Evolutionary conservation across 129 eudicot species (phyloP).

Genomic region (Pittosporum tobira): DNA sequence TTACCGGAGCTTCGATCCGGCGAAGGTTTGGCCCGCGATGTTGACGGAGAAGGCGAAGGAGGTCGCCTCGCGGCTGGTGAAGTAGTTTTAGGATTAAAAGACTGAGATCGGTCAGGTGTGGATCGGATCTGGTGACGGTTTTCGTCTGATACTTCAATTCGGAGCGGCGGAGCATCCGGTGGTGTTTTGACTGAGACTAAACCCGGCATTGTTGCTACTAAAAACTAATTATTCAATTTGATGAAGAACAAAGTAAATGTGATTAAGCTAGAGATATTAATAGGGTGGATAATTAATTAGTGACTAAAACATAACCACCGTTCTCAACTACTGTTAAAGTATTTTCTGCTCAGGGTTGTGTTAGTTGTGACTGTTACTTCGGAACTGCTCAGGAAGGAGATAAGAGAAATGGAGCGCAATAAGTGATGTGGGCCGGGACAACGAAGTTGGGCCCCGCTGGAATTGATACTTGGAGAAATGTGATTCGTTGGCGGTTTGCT

Average conservation of each 20-base stretch:
- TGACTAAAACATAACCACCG: not conserved
- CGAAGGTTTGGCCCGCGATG: slow-evolving; percentile 89
- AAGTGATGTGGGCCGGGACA: too few relatives aligned
- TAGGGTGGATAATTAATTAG: not conserved
- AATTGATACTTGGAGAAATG: not conserved
- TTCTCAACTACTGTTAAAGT: not conserved
- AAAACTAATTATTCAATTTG: not conserved
- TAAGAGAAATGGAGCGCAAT: not conserved
- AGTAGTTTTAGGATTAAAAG: slow-evolving; percentile 25
- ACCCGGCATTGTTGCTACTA: slow-evolving; percentile 47
- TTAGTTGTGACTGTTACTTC: not conserved
- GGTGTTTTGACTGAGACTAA: slow-evolving; percentile 83
- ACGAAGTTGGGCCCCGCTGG: not conserved
- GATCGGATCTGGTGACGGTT: slow-evolving; percentile 46
- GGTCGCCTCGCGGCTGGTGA: slow-evolving; percentile 67
- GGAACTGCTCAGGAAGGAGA: not conserved
- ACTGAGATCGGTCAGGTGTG: slow-evolving; percentile 37
- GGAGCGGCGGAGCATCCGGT: slow-evolving; percentile 34
- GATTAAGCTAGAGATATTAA: not conserved
- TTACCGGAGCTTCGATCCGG: slow-evolving; percentile 92
- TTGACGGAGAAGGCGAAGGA: slow-evolving; percentile 81
- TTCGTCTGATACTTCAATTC: slow-evolving; percentile 51
- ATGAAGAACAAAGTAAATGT: not conserved
- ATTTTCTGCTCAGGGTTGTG: not conserved
- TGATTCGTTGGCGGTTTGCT: slow-evolving; percentile 3